Percentiles rank a stretch among this genome's conserved stretches.
phyloP scores from a whole-genome alignment of 192 early-diverging fungal species.

The Gonapodya prolifera region DNA sequence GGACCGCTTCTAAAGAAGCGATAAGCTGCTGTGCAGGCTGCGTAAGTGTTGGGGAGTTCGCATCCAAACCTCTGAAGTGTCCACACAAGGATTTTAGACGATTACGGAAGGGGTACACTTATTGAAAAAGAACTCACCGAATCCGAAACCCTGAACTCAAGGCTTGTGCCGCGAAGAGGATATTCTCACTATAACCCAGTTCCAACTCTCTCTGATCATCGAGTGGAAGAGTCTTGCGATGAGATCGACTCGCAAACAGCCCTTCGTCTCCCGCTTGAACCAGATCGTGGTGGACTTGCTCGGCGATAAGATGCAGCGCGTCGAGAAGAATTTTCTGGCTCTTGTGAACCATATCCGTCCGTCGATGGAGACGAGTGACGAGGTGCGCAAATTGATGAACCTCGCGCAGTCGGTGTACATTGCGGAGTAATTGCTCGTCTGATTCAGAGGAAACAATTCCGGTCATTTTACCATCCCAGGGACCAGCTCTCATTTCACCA shows the following conservation, averaged over 20 bases:
- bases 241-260: slow-evolving; percentile 24
- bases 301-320: slow-evolving; percentile 28
- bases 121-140: slow-evolving; percentile 44
- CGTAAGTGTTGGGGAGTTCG: background rate
- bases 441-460: no score
- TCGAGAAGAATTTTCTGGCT: slow-evolving; percentile 39
- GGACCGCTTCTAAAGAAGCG: slow-evolving; percentile 38
- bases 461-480: no score
- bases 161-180: slow-evolving; percentile 56
- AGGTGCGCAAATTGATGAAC: background rate
- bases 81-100: no score
- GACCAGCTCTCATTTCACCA: no score
- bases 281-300: slow-evolving; percentile 25
- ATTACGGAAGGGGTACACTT: slow-evolving; percentile 28
- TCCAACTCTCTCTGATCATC: slow-evolving; percentile 59
- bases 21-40: slow-evolving; percentile 23
- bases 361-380: background rate
- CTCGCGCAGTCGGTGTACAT: background rate
- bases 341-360: slow-evolving; percentile 41
- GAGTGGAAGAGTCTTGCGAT: slow-evolving; percentile 42
- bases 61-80: background rate
- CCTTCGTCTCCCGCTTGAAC: background rate
- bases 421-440: background rate
- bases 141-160: slow-evolving; percentile 50
- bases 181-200: slow-evolving; percentile 52